Conservation (phyloP, 345 rosid species). For the Aegle marmelos region DNA sequence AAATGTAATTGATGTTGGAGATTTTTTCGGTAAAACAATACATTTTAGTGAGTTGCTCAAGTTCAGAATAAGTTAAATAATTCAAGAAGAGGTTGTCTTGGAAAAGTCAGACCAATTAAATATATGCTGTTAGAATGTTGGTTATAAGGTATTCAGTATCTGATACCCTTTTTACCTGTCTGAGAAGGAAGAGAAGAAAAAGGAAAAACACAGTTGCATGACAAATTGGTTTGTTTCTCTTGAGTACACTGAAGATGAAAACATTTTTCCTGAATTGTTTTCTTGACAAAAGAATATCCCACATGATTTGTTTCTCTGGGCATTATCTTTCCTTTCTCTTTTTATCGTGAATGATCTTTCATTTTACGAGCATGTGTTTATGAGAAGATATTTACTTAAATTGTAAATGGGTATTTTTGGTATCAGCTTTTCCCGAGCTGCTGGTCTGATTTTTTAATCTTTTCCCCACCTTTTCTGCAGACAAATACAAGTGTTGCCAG, state of each 20-base stretch:
- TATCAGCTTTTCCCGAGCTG: neutral
- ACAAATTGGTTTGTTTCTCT: too few species aligned
- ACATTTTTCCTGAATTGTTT: neutral
- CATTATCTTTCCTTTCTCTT: neutral
- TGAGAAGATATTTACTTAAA: neutral
- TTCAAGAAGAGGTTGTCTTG: neutral
- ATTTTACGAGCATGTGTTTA: neutral
- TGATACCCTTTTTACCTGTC: neutral
- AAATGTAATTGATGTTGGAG: neutral
- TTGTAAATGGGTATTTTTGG: neutral
- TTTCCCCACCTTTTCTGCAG: constrained; percentile 41
- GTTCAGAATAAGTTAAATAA: too few species aligned
- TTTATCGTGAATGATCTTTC: neutral
- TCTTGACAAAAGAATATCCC: neutral
- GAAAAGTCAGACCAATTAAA: neutral
- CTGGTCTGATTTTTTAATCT: neutral
- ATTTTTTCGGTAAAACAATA: neutral
- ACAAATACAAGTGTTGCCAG: constrained; percentile 97
- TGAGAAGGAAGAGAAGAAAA: neutral
- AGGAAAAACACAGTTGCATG: too few species aligned
- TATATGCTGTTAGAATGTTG: neutral
- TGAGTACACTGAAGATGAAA: neutral
- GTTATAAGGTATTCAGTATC: neutral
- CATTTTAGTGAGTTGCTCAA: too few species aligned
- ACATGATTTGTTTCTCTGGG: neutral